phyloP scores from a whole-genome alignment of 768 basidiomycete genomes.

The Collybiopsis luxurians region DNA sequence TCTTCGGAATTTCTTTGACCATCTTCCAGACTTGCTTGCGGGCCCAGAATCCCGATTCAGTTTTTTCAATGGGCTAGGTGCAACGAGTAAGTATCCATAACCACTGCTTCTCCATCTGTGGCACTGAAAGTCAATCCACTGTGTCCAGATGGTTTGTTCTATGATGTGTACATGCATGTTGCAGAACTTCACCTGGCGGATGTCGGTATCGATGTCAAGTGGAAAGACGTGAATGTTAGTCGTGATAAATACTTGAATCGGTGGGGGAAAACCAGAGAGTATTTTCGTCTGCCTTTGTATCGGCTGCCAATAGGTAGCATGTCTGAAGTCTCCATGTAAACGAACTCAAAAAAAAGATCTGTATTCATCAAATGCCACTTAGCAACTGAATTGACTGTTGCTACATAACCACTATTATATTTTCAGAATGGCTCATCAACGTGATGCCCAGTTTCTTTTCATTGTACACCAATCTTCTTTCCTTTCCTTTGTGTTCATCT shows the following conservation, averaged over 20 bases:
- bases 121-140: neutral
- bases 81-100: constrained; percentile 65
- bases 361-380: neutral
- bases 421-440: too few relatives aligned
- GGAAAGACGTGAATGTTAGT: constrained; percentile 79
- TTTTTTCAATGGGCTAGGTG: constrained; percentile 97
- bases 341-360: neutral
- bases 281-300: constrained; percentile 78
- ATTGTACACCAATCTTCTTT: neutral
- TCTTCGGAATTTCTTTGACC: constrained; percentile 78
- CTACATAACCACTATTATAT: neutral
- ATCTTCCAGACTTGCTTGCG: constrained; percentile 71
- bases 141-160: constrained; percentile 74
- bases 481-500: constrained; percentile 1
- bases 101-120: neutral
- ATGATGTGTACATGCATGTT: constrained; percentile 87
- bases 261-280: constrained; percentile 77
- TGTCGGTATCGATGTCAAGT: constrained; percentile 73
- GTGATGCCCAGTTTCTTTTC: neutral
- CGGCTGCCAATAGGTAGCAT: constrained; percentile 51
- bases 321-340: neutral
- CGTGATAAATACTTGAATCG: constrained; percentile 45
- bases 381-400: neutral
- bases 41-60: constrained; percentile 79
- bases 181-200: constrained; percentile 84